Percentiles rank a stretch among this genome's conserved stretches.
phyloP scores from a whole-genome alignment of 192 early-diverging fungal species.

The Entomortierella lignicola region DNA sequence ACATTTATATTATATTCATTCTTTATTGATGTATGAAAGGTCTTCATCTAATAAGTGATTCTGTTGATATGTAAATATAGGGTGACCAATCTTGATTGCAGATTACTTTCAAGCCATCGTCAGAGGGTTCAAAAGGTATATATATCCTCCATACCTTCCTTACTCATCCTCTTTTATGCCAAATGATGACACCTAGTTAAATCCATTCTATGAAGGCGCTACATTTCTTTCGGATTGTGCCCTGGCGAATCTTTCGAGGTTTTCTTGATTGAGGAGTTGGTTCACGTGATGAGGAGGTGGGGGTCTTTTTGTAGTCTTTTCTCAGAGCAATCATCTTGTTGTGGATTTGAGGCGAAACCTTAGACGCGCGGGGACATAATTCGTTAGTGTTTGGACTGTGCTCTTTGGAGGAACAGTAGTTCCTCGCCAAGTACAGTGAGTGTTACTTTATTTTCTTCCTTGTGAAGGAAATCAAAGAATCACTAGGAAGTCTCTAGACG shows the following conservation, averaged over 20 bases:
- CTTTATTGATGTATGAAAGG: neutral
- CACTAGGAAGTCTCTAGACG: constrained; percentile 37
- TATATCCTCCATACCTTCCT: neutral
- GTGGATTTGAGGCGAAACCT: neutral
- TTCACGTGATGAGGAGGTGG: constrained; percentile 45
- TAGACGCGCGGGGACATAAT: constrained; percentile 12
- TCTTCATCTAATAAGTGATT: neutral
- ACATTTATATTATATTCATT: neutral
- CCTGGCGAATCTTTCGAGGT: constrained; percentile 53
- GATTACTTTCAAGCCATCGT: neutral
- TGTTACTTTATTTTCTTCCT: neutral
- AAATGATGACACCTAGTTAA: constrained; percentile 58
- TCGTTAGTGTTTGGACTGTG: constrained; percentile 31
- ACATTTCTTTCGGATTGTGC: constrained; percentile 37
- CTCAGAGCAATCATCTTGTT: constrained; percentile 6
- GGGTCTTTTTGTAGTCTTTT: constrained; percentile 28
- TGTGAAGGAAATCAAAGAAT: neutral
- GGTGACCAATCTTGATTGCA: neutral
- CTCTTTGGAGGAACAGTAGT: constrained; percentile 55
- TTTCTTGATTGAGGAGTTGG: constrained; percentile 55
- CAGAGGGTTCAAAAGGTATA: constrained; percentile 3
- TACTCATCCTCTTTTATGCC: constrained; percentile 7
- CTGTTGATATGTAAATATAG: constrained; percentile 2
- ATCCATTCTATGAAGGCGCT: constrained; percentile 56
- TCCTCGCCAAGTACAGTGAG: constrained; percentile 49